Conservation (phyloP, 2,329 filamentous ascomycete genomes). For the Juglanconis oblonga region DNA sequence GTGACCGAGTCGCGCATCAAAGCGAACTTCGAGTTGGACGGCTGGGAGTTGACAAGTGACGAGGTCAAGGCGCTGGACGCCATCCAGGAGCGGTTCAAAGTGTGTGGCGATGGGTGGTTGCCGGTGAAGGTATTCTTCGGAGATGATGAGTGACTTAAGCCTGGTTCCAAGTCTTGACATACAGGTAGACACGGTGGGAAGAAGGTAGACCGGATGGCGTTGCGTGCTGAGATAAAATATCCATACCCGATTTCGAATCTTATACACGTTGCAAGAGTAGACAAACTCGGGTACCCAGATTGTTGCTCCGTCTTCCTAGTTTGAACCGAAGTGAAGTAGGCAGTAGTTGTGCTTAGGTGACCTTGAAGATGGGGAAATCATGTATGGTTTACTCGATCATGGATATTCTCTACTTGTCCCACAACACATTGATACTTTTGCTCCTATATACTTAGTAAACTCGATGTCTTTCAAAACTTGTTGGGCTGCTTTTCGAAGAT, state of each 20-base stretch:
- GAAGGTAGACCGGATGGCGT: background rate
- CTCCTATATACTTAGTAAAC: too few species aligned
- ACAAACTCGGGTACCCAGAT: too few species aligned
- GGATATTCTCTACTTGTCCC: too few species aligned
- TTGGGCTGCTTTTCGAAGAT: too few species aligned
- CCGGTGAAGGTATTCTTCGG: constrained; percentile 80
- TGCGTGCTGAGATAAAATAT: background rate
- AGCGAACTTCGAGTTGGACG: constrained; percentile 72
- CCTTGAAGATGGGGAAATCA: too few species aligned
- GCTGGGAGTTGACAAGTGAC: constrained; percentile 68
- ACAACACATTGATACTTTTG: too few species aligned
- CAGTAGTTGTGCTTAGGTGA: too few species aligned
- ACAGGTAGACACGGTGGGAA: background rate
- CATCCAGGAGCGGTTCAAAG: constrained; percentile 76
- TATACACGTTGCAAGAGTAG: too few species aligned
- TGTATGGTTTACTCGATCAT: too few species aligned
- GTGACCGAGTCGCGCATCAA: constrained; percentile 72
- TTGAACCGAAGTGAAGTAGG: too few species aligned
- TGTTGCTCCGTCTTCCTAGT: too few species aligned
- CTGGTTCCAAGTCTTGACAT: background rate
- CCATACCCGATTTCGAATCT: background rate
- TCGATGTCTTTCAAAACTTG: too few species aligned
- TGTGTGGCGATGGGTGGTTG: constrained; percentile 72
- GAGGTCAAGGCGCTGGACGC: constrained; percentile 68
- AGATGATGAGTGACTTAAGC: constrained; percentile 63